phyloP scores from a whole-genome alignment of 2,329 filamentous ascomycete species.

The Chaetomiaceae sp. region DNA sequence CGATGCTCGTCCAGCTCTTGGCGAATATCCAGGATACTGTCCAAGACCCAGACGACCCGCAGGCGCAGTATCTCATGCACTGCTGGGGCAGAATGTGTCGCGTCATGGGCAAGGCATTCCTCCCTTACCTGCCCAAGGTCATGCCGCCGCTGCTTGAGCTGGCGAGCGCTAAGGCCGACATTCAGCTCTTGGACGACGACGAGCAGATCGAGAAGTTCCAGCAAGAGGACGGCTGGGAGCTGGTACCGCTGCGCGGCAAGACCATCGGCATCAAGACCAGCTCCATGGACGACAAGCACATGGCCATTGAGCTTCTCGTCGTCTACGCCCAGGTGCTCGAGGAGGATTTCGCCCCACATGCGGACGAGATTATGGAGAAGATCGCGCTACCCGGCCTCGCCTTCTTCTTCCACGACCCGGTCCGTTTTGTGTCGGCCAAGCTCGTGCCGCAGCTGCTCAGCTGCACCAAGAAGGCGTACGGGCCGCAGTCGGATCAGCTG shows the following conservation, averaged over 20 bases:
- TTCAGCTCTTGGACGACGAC: slow-evolving; percentile 91
- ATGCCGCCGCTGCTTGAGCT: slow-evolving; percentile 91
- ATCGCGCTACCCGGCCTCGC: slow-evolving; percentile 89
- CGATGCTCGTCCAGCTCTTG: slow-evolving; percentile 80
- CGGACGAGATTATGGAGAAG: slow-evolving; percentile 90
- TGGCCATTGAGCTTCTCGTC: slow-evolving; percentile 96
- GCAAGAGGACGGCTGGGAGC: slow-evolving; percentile 94
- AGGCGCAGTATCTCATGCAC: slow-evolving; percentile 94
- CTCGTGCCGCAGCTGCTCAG: slow-evolving; percentile 88
- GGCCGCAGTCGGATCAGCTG: slow-evolving; percentile 71
- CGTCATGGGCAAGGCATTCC: slow-evolving; percentile 81
- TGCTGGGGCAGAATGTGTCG: slow-evolving; percentile 99
- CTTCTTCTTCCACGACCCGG: slow-evolving; percentile 99
- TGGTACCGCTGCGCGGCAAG: slow-evolving; percentile 94
- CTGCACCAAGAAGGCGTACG: slow-evolving; percentile 89
- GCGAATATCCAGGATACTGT: slow-evolving; percentile 82
- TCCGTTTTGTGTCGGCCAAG: slow-evolving; percentile 90
- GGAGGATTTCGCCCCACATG: slow-evolving; percentile 84
- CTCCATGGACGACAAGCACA: slow-evolving; percentile 96
- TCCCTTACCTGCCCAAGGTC: slow-evolving; percentile 85
- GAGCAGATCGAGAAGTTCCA: slow-evolving; percentile 89
- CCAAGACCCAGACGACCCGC: slow-evolving; percentile 86
- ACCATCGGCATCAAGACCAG: slow-evolving; percentile 98
- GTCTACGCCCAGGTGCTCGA: slow-evolving; percentile 97
- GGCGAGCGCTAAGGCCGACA: slow-evolving; percentile 91